Evolutionary conservation across 371 early-diverging fungal species (phyloP).

Genomic region (Mortierella sp.): DNA sequence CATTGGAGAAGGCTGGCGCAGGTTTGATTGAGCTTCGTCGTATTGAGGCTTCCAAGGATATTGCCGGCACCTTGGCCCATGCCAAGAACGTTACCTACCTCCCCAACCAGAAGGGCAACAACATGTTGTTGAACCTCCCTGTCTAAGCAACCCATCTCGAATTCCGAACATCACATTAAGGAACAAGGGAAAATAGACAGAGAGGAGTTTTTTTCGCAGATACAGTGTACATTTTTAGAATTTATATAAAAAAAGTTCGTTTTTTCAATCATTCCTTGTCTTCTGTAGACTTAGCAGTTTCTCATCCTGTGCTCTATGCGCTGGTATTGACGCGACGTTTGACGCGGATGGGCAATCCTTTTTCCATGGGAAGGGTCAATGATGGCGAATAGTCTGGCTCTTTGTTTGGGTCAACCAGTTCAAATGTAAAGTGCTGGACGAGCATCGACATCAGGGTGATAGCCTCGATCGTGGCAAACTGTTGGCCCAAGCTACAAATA

Average conservation of each 20-base stretch:
- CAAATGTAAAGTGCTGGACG: constrained; percentile 61
- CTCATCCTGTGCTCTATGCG: not conserved
- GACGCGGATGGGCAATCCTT: constrained; percentile 36
- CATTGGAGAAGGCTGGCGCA: constrained; percentile 91
- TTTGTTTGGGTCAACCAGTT: constrained; percentile 45
- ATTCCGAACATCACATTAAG: not conserved
- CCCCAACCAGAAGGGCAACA: constrained; percentile 70
- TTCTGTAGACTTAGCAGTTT: too few species aligned
- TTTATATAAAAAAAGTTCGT: too few species aligned
- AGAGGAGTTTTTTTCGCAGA: constrained; percentile 1
- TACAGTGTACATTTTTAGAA: constrained; percentile 45
- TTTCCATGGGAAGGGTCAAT: constrained; percentile 58
- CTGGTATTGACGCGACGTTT: constrained; percentile 13
- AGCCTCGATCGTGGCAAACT: constrained; percentile 68
- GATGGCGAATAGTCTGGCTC: constrained; percentile 57
- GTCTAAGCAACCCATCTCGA: constrained; percentile 23
- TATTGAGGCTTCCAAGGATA: constrained; percentile 97
- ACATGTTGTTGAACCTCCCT: constrained; percentile 55
- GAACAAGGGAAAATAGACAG: not conserved
- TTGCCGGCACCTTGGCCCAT: constrained; percentile 89
- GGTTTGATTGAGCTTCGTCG: constrained; percentile 96
- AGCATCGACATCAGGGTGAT: constrained; percentile 61
- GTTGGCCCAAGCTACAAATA: constrained; percentile 56
- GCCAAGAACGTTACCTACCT: constrained; percentile 94
- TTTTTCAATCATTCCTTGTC: too few species aligned